Conservation (phyloP, 352 stramenopile genomes). For the Phytophthora colocasiae region DNA sequence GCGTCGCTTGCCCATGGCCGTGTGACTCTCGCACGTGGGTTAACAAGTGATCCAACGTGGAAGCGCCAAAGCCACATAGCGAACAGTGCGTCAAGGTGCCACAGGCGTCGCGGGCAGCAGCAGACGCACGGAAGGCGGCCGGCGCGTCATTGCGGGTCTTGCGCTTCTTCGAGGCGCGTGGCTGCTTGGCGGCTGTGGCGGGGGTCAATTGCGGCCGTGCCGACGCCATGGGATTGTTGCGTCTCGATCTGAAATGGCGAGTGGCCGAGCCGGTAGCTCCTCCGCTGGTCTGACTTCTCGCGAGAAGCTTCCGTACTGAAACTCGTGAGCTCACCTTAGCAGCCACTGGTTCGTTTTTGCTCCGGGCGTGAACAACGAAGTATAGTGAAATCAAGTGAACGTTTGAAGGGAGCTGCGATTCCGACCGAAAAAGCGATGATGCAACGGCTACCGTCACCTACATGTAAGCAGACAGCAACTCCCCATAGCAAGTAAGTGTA, state of each 20-base stretch:
- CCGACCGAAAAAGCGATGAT: conserved; percentile 15
- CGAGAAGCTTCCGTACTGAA: conserved; percentile 36
- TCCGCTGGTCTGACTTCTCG: conserved; percentile 35
- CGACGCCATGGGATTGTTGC: conserved; percentile 24
- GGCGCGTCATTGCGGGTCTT: conserved; percentile 42
- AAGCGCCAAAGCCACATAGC: conserved; percentile 53
- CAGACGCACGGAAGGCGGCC: conserved; percentile 24
- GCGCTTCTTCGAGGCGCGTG: conserved; percentile 60
- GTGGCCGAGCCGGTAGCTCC: conserved; percentile 18
- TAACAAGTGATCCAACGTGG: conserved; percentile 57
- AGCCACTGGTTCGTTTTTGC: conserved; percentile 24
- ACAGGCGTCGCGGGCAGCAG: conserved; percentile 10
- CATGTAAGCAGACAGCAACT: conserved; percentile 1
- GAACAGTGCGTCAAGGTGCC: conserved; percentile 35
- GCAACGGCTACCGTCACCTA: conserved; percentile 8
- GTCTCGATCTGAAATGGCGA: conserved; percentile 27
- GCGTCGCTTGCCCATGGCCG: conserved; percentile 15
- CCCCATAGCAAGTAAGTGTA: too few relatives aligned
- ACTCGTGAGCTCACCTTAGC: conserved; percentile 30
- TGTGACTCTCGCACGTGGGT: conserved; percentile 59
- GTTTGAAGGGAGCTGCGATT: conserved; percentile 17
- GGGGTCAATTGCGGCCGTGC: conserved; percentile 16
- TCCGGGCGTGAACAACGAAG: neutral
- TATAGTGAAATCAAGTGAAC: conserved; percentile 27
- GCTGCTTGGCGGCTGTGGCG: conserved; percentile 11